Evolutionary conservation across 1,139 yeast species (phyloP).

Genomic region (Suhomyces panamericanus): DNA sequence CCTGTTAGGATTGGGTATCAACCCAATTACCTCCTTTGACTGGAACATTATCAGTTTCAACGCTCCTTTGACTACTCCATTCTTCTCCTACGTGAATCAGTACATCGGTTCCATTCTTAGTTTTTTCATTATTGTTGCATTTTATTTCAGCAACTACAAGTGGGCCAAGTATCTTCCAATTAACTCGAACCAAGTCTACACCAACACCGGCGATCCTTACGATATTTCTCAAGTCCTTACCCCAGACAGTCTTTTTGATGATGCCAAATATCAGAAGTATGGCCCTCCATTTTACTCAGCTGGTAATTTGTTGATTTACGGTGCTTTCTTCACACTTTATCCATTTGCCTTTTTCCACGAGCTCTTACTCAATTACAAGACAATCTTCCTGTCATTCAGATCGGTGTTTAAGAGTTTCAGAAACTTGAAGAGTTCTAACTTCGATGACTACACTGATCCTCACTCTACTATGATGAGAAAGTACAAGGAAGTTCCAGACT

Average conservation of each 20-base stretch:
- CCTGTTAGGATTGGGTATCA: conserved; percentile 19
- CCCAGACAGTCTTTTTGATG: conserved; percentile 17
- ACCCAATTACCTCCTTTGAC: conserved; percentile 22
- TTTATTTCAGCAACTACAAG: conserved; percentile 23
- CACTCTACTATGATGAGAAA: conserved; percentile 22
- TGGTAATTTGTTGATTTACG: conserved; percentile 43
- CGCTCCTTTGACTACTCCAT: conserved; percentile 16
- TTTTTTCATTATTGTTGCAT: conserved; percentile 34
- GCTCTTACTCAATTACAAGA: conserved; percentile 12
- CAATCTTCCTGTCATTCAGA: conserved; percentile 11
- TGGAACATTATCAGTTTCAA: conserved; percentile 17
- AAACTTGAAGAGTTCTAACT: conserved; percentile 14
- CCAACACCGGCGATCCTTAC: conserved; percentile 19
- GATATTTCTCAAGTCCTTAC: conserved; percentile 16
- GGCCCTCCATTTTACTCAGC: conserved; percentile 50
- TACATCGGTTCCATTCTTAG: conserved; percentile 38
- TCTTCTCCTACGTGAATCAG: conserved; percentile 37
- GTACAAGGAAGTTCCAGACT: conserved; percentile 27
- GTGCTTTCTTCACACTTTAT: conserved; percentile 30
- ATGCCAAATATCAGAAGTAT: conserved; percentile 21
- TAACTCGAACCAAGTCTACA: conserved; percentile 16
- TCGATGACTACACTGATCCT: conserved; percentile 24
- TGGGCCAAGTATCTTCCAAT: conserved; percentile 22
- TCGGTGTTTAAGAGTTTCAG: conserved; percentile 6
- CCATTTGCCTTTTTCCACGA: conserved; percentile 19